Base-by-base conservation (phyloP, 2,329 filamentous ascomycete genomes). In the Diaporthe australafricana region DNA sequence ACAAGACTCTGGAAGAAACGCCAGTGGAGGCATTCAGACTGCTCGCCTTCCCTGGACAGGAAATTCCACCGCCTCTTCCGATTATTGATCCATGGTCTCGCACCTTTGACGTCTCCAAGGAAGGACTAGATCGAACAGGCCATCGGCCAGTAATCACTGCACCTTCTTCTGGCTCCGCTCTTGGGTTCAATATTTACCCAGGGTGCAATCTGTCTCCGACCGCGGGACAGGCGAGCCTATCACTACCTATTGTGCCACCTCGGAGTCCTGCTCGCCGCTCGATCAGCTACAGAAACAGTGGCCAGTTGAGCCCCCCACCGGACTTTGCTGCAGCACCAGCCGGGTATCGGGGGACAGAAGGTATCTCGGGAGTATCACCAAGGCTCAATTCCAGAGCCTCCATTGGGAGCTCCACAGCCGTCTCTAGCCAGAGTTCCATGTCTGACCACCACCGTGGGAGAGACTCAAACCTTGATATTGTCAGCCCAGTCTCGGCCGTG, bases 391-490 rank as follows among this genome's bases (percentile, higher is more conserved):
- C 38, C 7, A 50, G 40, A 25, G 38, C 48, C 20, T 71, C 68
- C 9, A n/a, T 47, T 3, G 50, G 60, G 7, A 68, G 68, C 38
- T 56, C 40, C 25, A 32, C 48, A 9, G 32, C 45, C 6, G 27
- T 27, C 16, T 71, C 68, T 5, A 27, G 50, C 7, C 57, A n/a
- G 45, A 63, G 60, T 35, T 70, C 68, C 20, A 45, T 47, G 7
- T 71, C 42, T 5, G 42, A 70, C 11, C 42, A 70, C 5, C 52
- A 32, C n/a, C 14, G 27, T 20, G 57, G 30, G 20, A 55, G 67
- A n/a, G 53, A 68, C 60, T 73, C 68, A 2, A n/a, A 60, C 22
- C 32, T 40, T 16, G 68, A 68, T 16, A 25, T 22, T 11, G 60
- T 68, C 30, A 73, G 68, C n/a, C 68, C 60, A 8, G n/a, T 71